A percentile compares a stretch with the other conserved stretches of the same genome.
These are phyloP conservation scores for Eleusine indica DNA, from an alignment of 176 grass and related monocot species.

Conservation along the genomic window DNA sequence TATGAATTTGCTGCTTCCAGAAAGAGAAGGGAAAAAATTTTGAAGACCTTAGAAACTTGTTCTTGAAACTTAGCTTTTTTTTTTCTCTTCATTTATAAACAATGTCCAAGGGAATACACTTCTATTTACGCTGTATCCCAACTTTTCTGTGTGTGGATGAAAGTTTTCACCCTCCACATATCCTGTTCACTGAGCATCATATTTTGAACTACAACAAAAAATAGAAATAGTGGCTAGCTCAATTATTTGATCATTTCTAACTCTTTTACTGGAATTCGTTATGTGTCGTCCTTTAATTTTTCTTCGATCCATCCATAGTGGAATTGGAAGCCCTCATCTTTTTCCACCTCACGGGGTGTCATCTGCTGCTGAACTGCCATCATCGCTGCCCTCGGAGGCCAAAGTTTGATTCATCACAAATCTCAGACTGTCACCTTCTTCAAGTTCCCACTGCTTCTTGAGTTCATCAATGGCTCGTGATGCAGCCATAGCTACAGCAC, in stretches of 20 bases:
- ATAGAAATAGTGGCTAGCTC: neutral
- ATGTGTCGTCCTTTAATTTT: neutral
- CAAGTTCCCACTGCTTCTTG: constrained; percentile 89
- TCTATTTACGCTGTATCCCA: constrained; percentile 19
- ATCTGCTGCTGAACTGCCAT: constrained; percentile 33
- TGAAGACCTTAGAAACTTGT: neutral
- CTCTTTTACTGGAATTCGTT: neutral
- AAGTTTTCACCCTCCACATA: neutral
- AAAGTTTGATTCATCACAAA: constrained; percentile 74
- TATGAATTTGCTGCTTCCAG: too few relatives aligned
- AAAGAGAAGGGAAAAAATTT: neutral
- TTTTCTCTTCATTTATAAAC: neutral
- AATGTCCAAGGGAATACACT: neutral
- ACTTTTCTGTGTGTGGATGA: constrained; percentile 8
- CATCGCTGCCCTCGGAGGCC: constrained; percentile 28
- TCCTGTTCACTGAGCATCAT: neutral
- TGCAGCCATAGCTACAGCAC: constrained; percentile 71
- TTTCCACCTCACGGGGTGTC: constrained; percentile 24
- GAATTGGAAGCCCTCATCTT: neutral
- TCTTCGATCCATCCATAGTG: neutral
- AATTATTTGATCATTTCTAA: neutral
- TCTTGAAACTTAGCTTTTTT: neutral
- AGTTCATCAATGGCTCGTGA: constrained; percentile 84
- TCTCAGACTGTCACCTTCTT: constrained; percentile 90
- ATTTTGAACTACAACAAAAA: constrained; percentile 1